Evolutionary conservation across 257 asterid species (phyloP).

Genomic region (Pogostemon cablin): DNA sequence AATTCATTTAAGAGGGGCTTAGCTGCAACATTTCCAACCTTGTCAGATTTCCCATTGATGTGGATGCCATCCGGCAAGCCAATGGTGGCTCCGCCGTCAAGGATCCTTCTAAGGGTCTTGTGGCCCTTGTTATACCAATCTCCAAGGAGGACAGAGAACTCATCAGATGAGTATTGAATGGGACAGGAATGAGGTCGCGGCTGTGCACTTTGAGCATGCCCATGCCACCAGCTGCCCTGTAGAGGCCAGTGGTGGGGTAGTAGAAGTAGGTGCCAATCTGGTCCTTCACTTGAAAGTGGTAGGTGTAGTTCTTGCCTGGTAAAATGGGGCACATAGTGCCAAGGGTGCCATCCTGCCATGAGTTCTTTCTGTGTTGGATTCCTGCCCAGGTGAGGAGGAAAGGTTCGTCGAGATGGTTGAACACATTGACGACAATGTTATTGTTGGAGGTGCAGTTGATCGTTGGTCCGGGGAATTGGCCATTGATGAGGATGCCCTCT

Average conservation of each 20-base stretch:
- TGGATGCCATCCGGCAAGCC: conserved; percentile 53
- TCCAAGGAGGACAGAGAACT: conserved; percentile 48
- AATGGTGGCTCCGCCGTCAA: neutral
- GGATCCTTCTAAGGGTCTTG: neutral
- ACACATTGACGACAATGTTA: conserved; percentile 57
- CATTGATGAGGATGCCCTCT: conserved; percentile 59
- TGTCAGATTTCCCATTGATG: conserved; percentile 58
- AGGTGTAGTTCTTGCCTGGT: conserved; percentile 59
- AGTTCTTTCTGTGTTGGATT: conserved; percentile 70
- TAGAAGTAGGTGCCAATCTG: conserved; percentile 66
- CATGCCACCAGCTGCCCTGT: conserved; percentile 62
- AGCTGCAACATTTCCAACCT: conserved; percentile 16
- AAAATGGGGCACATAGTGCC: conserved; percentile 68
- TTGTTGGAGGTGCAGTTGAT: conserved; percentile 75
- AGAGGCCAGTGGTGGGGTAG: conserved; percentile 58
- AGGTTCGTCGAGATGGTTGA: conserved; percentile 71
- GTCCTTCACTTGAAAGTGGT: conserved; percentile 67
- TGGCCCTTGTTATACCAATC: conserved; percentile 70
- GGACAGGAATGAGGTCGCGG: conserved; percentile 61
- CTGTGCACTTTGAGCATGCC: conserved; percentile 54
- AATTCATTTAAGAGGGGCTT: conserved; percentile 39
- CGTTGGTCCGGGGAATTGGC: conserved; percentile 64
- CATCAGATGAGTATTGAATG: conserved; percentile 56
- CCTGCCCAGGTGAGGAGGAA: conserved; percentile 65
- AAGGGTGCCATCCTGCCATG: conserved; percentile 63